phyloP scores from a whole-genome alignment of 768 basidiomycete genomes.

The Collybia sordida region DNA sequence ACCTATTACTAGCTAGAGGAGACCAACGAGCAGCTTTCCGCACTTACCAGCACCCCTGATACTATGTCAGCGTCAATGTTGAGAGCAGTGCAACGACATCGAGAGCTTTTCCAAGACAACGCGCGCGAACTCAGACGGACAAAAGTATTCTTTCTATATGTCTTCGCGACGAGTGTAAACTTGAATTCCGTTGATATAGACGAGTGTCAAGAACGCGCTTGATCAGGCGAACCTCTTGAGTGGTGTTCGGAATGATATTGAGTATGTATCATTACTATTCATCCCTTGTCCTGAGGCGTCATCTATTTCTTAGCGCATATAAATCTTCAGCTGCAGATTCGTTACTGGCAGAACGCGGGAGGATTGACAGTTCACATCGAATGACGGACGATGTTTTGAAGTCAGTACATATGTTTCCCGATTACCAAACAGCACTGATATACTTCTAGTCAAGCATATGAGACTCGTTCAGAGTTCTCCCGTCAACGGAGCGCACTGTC shows the following conservation, averaged over 20 bases:
- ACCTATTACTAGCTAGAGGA: constrained; percentile 67
- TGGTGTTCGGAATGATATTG: constrained; percentile 94
- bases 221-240: constrained; percentile 86
- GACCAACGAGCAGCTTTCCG: constrained; percentile 77
- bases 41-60: constrained; percentile 66
- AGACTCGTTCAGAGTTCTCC: constrained; percentile 90
- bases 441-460: constrained; percentile 85
- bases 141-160: constrained; percentile 48
- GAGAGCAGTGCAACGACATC: constrained; percentile 86
- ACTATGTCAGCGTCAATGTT: constrained; percentile 81
- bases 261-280: constrained; percentile 48
- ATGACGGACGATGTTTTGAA: constrained; percentile 93
- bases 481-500: constrained; percentile 75
- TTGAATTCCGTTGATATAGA: constrained; percentile 34
- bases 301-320: constrained; percentile 61
- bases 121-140: constrained; percentile 82
- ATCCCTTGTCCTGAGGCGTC: neutral
- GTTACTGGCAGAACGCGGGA: constrained; percentile 81
- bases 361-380: constrained; percentile 89
- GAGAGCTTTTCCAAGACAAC: constrained; percentile 89
- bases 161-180: no score
- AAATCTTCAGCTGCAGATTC: constrained; percentile 88
- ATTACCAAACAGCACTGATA: constrained; percentile 3
- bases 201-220: constrained; percentile 78
- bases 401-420: constrained; percentile 41